phyloP scores from a whole-genome alignment of 495 filamentous ascomycete genomes.

The Trichoderma orchidacearum region DNA sequence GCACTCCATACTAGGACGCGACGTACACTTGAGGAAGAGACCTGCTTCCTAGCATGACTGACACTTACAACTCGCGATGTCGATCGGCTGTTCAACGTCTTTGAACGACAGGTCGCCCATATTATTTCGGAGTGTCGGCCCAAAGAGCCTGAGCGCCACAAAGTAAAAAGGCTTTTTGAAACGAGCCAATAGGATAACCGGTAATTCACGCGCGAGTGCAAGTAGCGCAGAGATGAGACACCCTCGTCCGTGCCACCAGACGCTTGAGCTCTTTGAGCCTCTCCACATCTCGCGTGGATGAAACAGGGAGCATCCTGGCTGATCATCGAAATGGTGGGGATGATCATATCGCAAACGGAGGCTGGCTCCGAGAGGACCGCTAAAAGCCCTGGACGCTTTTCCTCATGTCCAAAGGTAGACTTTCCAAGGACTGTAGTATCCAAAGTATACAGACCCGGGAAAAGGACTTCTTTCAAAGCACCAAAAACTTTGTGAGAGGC shows the following conservation, averaged over 20 bases:
- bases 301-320: neutral
- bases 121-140: no score
- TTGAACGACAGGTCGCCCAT: no score
- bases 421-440: no score
- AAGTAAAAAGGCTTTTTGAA: neutral
- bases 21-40: no score
- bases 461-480: no score
- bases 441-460: no score
- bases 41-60: no score
- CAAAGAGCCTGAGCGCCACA: neutral
- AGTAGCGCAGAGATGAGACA: neutral
- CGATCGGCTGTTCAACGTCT: no score
- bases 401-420: no score
- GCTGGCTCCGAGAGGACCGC: neutral
- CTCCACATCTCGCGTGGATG: neutral
- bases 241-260: neutral
- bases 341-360: neutral
- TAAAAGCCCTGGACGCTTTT: neutral
- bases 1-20: no score
- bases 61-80: no score
- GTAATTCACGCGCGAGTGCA: neutral
- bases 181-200: neutral
- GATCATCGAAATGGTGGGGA: neutral
- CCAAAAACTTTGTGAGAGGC: no score
- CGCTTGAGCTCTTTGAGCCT: neutral